Evolutionary conservation across 192 early-diverging fungal species (phyloP), one percentile per base, ranked within the genome.

Genomic region (Backusella luteola): DNA sequence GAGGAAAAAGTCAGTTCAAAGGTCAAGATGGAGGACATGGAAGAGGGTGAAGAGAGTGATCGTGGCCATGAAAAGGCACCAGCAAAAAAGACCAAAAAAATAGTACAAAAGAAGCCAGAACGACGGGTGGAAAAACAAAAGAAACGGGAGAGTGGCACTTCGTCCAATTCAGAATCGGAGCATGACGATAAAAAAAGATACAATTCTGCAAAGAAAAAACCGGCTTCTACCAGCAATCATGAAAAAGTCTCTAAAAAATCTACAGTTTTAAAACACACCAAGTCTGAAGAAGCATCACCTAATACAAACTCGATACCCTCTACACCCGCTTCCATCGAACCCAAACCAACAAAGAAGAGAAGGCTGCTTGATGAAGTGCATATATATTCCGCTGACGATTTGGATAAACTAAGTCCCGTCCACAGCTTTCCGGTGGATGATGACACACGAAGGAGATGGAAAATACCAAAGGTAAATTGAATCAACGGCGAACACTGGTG

Each of bases 391-490:
- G 66, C 66, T 23, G 67, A 23, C 17, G 77, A 78, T 68, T 19
- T 78, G 14, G n/a, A 73, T 11, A 59, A 67, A 26, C 5, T 78
- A 19, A 41, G 73, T 53, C 72, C 77, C 34, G 69, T 78, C 29
- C 77, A 78, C 56, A 39, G 67, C 19, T 49, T 52, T 4, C 26
- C 59, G 17, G 26, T 78, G 0, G 77, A 78, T 12, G 66, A 56
- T 9, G 66, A 56, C 3, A 78, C 77, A 38, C 38, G 66, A 35
- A 66, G 63, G 21, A 71, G 71, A 46, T 78, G 77, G 77, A 72
- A 72, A 26, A 78, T 78, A 21, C 72, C 77, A 38, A 38, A 77
- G 52, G 76, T 75, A 75, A 74, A 35, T 15, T 6, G 19, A 32
- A 32, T 32, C 32, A 32, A 32, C 3, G 32, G 32, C 32, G 32